phyloP scores from a whole-genome alignment of 177 flowering plant species.

The Vitis hybrid region DNA sequence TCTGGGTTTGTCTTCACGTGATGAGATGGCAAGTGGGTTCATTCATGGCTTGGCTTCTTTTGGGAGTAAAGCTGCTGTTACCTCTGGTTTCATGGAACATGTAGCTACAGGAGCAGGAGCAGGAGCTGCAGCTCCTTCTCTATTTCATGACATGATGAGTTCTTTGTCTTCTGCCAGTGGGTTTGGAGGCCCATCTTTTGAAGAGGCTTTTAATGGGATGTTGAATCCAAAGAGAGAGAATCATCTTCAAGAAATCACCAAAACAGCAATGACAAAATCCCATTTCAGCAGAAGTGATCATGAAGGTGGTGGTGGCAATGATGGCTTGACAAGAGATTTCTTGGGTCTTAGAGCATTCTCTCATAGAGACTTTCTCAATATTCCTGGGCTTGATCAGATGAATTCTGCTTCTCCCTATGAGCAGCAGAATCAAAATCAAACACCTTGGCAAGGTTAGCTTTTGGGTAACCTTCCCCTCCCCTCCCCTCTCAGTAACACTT shows the following conservation, averaged over 20 bases:
- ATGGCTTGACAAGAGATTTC: conserved; percentile 50
- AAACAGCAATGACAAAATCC: conserved; percentile 4
- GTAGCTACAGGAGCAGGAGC: background rate
- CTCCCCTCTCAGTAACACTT: background rate
- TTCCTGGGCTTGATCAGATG: conserved; percentile 38
- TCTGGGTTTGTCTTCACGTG: conserved; percentile 51
- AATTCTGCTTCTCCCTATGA: conserved; percentile 29
- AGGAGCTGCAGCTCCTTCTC: conserved; percentile 21
- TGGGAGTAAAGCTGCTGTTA: conserved; percentile 44
- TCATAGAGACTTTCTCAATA: conserved; percentile 49
- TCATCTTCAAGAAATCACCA: conserved; percentile 12
- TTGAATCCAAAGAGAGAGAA: conserved; percentile 27
- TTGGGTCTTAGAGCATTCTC: conserved; percentile 58
- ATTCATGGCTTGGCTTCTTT: conserved; percentile 38
- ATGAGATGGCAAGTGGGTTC: conserved; percentile 40
- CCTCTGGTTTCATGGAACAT: conserved; percentile 16
- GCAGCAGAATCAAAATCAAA: conserved; percentile 31
- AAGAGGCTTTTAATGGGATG: conserved; percentile 42
- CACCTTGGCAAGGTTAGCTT: conserved; percentile 62
- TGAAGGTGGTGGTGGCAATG: conserved; percentile 29
- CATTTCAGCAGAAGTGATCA: conserved; percentile 1
- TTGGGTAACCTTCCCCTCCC: background rate
- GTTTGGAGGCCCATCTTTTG: conserved; percentile 45
- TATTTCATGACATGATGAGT: conserved; percentile 54
- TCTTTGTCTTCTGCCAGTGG: conserved; percentile 34